Percentiles rank a stretch among this genome's conserved stretches.
These are phyloP conservation scores for Rubroboletus pulcherrimus DNA, from an alignment of 768 basidiomycete genomes.

Conservation along the genomic window DNA sequence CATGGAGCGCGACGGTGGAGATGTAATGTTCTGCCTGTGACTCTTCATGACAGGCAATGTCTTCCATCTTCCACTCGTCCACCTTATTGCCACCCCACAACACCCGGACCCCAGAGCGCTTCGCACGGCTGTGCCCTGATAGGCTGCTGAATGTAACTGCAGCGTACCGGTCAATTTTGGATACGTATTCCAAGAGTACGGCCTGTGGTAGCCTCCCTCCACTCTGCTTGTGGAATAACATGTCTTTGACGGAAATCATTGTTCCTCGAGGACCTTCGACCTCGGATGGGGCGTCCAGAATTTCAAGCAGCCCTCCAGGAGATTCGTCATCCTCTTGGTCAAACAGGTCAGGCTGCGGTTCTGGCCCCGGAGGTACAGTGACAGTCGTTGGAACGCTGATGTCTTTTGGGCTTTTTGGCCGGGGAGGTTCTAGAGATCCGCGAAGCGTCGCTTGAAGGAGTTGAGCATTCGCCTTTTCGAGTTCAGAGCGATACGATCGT, in stretches of 20 bases:
- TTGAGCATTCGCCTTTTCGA: conserved; percentile 43
- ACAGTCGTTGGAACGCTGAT: not conserved
- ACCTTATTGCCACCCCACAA: conserved; percentile 63
- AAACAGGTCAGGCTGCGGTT: conserved; percentile 42
- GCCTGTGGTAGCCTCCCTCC: conserved; percentile 78
- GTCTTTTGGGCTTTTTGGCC: not conserved
- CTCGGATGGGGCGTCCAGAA: conserved; percentile 64
- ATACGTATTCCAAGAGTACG: conserved; percentile 63
- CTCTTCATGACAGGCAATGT: conserved; percentile 75
- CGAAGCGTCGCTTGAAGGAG: conserved; percentile 44
- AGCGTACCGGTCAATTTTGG: conserved; percentile 71
- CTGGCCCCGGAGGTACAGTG: not conserved
- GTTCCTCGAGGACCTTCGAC: conserved; percentile 54
- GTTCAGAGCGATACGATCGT: conserved; percentile 49
- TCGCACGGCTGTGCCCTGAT: conserved; percentile 70
- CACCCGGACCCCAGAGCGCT: conserved; percentile 67
- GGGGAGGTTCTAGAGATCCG: conserved; percentile 11
- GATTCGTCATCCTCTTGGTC: conserved; percentile 49
- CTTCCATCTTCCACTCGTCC: conserved; percentile 77
- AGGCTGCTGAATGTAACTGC: conserved; percentile 62
- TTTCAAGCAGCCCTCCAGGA: conserved; percentile 62
- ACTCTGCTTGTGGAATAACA: conserved; percentile 81
- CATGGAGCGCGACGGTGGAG: conserved; percentile 80
- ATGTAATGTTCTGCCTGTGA: conserved; percentile 88
- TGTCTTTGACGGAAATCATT: conserved; percentile 56